Conservation (phyloP, 148 eudicot genomes). For the Amaranthus palmeri region DNA sequence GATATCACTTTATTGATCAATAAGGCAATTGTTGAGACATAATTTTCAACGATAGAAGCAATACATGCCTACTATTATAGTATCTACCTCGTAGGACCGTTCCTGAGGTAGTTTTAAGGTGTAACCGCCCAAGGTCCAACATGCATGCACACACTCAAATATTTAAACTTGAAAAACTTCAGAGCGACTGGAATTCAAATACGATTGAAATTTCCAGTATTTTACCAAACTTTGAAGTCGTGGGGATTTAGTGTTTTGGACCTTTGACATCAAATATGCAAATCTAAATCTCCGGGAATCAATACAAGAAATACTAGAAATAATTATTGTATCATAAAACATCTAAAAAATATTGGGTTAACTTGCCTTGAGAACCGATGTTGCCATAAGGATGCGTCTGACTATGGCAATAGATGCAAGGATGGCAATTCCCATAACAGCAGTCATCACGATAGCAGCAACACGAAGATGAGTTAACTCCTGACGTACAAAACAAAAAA, state of each 20-base stretch:
- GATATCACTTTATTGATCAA: no score
- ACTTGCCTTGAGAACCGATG: conserved; percentile 91
- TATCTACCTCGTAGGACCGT: no score
- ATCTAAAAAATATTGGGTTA: neutral
- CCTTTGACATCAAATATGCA: neutral
- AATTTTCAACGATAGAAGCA: no score
- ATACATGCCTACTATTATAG: no score
- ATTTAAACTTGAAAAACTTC: neutral
- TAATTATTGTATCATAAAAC: neutral
- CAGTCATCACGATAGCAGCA: conserved; percentile 77
- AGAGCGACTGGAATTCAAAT: neutral
- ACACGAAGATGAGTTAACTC: conserved; percentile 80
- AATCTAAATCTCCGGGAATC: neutral
- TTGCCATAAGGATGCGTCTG: conserved; percentile 95
- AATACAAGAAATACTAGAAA: no score
- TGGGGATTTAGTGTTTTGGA: neutral
- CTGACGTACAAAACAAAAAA: conserved; percentile 32
- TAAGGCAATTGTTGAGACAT: no score
- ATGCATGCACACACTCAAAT: no score
- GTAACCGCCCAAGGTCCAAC: no score
- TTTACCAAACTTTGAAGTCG: neutral
- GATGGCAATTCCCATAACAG: conserved; percentile 59
- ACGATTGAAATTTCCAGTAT: neutral
- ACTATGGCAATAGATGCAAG: conserved; percentile 86
- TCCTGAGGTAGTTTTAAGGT: no score